Percentiles rank a stretch among this genome's conserved stretches.
phyloP scores from a whole-genome alignment of 208 protist species.

The Trypanosoma congolense region DNA sequence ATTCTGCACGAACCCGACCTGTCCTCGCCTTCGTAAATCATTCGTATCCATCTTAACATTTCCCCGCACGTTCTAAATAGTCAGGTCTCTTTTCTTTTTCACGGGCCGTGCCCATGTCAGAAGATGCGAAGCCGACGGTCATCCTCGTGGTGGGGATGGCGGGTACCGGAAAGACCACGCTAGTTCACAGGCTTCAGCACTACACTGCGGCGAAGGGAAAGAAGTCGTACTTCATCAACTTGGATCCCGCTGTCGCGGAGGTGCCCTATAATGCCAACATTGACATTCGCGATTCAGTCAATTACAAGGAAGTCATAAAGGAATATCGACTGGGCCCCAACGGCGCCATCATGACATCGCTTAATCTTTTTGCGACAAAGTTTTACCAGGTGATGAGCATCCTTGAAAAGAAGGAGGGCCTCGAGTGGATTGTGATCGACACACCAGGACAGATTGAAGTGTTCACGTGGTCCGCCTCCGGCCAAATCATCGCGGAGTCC shows the following conservation, averaged over 20 bases:
- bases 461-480: slow-evolving; percentile 98
- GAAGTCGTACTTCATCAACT: slow-evolving; percentile 95
- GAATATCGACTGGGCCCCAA: slow-evolving; percentile 97
- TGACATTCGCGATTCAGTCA: slow-evolving; percentile 99
- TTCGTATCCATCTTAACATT: no score
- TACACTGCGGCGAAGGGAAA: slow-evolving; percentile 79
- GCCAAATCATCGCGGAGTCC: slow-evolving; percentile 96
- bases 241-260: slow-evolving; percentile 96
- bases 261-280: slow-evolving; percentile 96
- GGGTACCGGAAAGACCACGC: slow-evolving; percentile 98
- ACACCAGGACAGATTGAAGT: slow-evolving; percentile 99
- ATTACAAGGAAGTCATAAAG: slow-evolving; percentile 98
- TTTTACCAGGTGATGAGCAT: slow-evolving; percentile 96
- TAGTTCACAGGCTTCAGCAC: slow-evolving; percentile 96
- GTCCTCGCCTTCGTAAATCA: no score
- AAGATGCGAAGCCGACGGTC: slow-evolving; percentile 76
- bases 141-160: slow-evolving; percentile 99
- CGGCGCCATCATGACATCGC: slow-evolving; percentile 97
- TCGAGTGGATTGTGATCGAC: slow-evolving; percentile 97
- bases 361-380: slow-evolving; percentile 98
- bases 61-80: neutral
- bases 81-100: slow-evolving; percentile 5
- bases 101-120: neutral
- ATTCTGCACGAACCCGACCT: no score
- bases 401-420: slow-evolving; percentile 69